Base-by-base conservation (phyloP, 176 grass and related monocot species). In the Triticum urartu region DNA sequence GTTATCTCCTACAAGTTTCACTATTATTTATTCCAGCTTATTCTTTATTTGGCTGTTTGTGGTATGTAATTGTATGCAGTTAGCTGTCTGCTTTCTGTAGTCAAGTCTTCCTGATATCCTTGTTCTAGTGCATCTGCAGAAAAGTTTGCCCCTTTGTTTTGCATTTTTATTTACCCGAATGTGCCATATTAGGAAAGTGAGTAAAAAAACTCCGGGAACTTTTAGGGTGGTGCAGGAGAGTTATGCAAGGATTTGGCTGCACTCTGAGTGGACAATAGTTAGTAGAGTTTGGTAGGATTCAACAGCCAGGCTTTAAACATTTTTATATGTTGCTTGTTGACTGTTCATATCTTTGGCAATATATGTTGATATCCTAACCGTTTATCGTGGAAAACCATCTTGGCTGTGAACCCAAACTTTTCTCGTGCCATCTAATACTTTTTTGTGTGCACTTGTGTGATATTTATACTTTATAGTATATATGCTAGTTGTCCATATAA, bases 401-500 rank as follows among this genome's bases (percentile, higher is more conserved):
- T 76, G 4, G 1, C 14, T 26, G 36, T 86, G 70, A 61, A 69
- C 36, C 24, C n/a, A 52, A 70, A 69, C 24, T 75, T 77, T 66
- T 77, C 5, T 77, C 36, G 25, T 60, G 45, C 33, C 52, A 54
- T 78, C 42, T 43, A 18, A 24, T 36, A 45, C 5, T 34, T 39
- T 39, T 50, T 67, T 43, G 72, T 79, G 17, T 14, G 1, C 21
- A 18, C 38, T 81, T n/a, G 56, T 82, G 17, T 59, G 58, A 68
- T 59, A 48, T 87, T 68, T 87, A 11, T 73, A 74, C 7, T 76
- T 60, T 83, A 11, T 58, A 79, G 10, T 68, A 45, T 80, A 45
- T 80, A 28, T 54, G 5, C 66, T 73, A 60, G 65, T 60, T 58
- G 4, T 65, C 10, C 47, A 80, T 14, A 71, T 18, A 30, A 10